phyloP scores from a whole-genome alignment of 1,139 yeast species.

The Candida sanyaensis region DNA sequence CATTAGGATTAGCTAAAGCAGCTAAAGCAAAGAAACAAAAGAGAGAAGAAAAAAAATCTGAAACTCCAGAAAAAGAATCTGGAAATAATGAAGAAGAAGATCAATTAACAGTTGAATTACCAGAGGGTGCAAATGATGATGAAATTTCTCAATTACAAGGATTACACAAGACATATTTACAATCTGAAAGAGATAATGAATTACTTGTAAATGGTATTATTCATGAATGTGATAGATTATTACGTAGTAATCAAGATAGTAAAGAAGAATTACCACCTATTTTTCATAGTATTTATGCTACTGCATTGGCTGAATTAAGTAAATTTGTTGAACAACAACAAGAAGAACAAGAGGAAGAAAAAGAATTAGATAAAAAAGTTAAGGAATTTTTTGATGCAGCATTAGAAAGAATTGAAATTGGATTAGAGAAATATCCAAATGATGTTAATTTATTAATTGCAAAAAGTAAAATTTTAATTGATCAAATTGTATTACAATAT shows the following conservation, averaged over 20 bases:
- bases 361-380: conserved; percentile 27
- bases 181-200: conserved; percentile 60
- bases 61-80: conserved; percentile 16
- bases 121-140: conserved; percentile 75
- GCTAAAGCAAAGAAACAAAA: conserved; percentile 55
- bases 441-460: conserved; percentile 52
- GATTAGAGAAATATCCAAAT: conserved; percentile 51
- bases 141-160: conserved; percentile 74
- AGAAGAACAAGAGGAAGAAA: neutral
- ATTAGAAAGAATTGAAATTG: conserved; percentile 65
- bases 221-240: conserved; percentile 85
- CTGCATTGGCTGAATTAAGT: conserved; percentile 70
- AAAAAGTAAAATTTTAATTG: conserved; percentile 55
- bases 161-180: conserved; percentile 61
- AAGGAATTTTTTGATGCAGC: conserved; percentile 67
- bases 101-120: conserved; percentile 68
- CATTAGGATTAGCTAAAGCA: conserved; percentile 77
- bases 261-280: conserved; percentile 47
- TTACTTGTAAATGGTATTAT: conserved; percentile 78
- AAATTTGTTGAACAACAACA: conserved; percentile 40
- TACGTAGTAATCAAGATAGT: conserved; percentile 47
- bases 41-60: conserved; percentile 17
- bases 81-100: conserved; percentile 20
- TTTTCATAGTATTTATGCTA: conserved; percentile 74
- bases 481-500: conserved; percentile 58